phyloP scores from a whole-genome alignment of 345 rosid species.

The Citropsis articulata region DNA sequence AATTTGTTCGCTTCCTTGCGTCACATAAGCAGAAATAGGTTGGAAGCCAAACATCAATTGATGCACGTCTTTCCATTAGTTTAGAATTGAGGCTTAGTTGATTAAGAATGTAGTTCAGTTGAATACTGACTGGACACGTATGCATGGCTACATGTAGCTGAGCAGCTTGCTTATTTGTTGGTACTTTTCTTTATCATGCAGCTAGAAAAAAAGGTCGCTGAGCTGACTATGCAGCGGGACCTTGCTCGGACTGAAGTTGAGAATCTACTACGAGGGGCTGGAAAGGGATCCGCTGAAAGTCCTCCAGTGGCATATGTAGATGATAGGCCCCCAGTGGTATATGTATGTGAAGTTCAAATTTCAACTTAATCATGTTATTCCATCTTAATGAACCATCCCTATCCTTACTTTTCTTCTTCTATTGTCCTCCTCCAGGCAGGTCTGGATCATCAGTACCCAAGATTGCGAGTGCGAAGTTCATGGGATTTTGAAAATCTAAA shows the following conservation, averaged over 20 bases:
- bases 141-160: not conserved
- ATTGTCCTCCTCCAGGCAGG: slow-evolving; percentile 41
- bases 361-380: slow-evolving; percentile 3
- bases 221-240: slow-evolving; percentile 52
- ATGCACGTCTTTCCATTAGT: not conserved
- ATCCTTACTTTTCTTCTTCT: slow-evolving; percentile 2
- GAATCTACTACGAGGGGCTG: slow-evolving; percentile 43
- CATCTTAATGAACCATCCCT: slow-evolving; percentile 7
- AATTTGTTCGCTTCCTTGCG: not conserved
- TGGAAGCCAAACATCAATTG: not conserved
- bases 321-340: slow-evolving; percentile 32
- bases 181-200: slow-evolving; percentile 28
- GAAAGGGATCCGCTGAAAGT: slow-evolving; percentile 16
- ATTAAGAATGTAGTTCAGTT: not conserved
- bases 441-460: slow-evolving; percentile 56
- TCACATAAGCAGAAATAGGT: not conserved
- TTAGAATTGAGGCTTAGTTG: not conserved
- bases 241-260: slow-evolving; percentile 59
- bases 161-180: not conserved
- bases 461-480: slow-evolving; percentile 59
- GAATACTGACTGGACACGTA: not conserved
- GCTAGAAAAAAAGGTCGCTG: slow-evolving; percentile 61
- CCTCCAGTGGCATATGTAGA: not conserved
- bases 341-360: slow-evolving; percentile 18
- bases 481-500: slow-evolving; percentile 49